Percentiles rank a stretch among this genome's conserved stretches.
These are phyloP conservation scores for Cryphonectria radicalis DNA, from an alignment of 2,329 filamentous ascomycete genomes.

Conservation along the genomic window DNA sequence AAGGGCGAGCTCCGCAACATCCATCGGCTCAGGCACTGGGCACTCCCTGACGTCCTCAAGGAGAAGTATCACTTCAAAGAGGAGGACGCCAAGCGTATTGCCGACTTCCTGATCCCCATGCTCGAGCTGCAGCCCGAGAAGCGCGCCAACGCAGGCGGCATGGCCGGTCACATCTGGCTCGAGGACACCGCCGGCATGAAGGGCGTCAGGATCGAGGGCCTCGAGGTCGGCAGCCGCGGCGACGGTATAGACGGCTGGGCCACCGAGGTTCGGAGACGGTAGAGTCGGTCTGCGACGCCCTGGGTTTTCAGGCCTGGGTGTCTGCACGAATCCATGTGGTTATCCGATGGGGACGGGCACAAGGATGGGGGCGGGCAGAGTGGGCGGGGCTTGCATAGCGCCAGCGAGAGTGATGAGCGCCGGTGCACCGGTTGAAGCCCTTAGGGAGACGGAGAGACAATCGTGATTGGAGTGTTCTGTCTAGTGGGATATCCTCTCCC, in stretches of 20 bases:
- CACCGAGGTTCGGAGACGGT: constrained; percentile 83
- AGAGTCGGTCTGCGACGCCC: constrained; percentile 33
- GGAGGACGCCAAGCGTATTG: constrained; percentile 76
- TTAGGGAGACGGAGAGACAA: not conserved
- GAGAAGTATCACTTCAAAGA: constrained; percentile 97
- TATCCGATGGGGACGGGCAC: not conserved
- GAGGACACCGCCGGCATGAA: constrained; percentile 90
- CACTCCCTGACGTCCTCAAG: constrained; percentile 84
- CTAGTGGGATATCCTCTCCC: not conserved
- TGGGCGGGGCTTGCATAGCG: not conserved
- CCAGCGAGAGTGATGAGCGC: not conserved
- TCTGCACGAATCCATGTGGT: not conserved
- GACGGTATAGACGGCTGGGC: constrained; percentile 96
- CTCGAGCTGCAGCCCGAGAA: constrained; percentile 86
- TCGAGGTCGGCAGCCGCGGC: constrained; percentile 79
- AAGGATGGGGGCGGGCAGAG: not conserved
- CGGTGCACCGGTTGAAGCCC: not conserved
- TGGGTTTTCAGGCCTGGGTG: not conserved
- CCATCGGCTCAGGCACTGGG: constrained; percentile 94
- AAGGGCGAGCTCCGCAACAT: constrained; percentile 98
- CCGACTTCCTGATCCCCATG: constrained; percentile 88
- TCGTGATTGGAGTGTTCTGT: not conserved
- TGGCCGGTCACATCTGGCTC: constrained; percentile 84
- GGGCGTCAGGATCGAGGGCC: constrained; percentile 69
- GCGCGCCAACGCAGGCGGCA: constrained; percentile 92